phyloP scores from a whole-genome alignment of 805 yeast species.

The Komagataella phaffii region DNA sequence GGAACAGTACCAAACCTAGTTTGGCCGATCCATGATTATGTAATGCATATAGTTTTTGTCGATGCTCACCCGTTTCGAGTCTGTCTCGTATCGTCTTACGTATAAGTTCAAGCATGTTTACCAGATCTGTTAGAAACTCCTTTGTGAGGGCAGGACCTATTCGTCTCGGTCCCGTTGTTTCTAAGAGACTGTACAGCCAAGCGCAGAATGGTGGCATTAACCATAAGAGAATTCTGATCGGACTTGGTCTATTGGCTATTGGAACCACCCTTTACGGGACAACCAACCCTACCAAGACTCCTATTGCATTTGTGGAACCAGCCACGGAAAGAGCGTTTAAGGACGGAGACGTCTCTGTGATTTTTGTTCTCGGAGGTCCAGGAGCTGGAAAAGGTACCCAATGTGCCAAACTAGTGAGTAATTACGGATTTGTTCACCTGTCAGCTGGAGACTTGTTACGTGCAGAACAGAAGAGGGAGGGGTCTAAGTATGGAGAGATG shows the following conservation, averaged over 20 bases:
- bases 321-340: conserved; percentile 31
- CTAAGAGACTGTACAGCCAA: neutral
- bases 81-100: neutral
- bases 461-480: conserved; percentile 78
- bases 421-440: conserved; percentile 73
- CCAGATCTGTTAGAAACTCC: neutral
- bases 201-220: neutral
- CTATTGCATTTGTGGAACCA: conserved; percentile 20
- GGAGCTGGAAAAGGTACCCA: conserved; percentile 98
- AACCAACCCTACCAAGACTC: conserved; percentile 15
- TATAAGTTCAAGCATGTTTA: neutral
- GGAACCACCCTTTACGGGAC: conserved; percentile 20
- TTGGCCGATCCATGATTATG: neutral
- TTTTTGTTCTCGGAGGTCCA: conserved; percentile 93
- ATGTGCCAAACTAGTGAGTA: conserved; percentile 71
- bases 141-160: neutral
- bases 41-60: neutral
- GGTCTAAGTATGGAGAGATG: conserved; percentile 74
- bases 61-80: neutral
- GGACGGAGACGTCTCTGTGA: conserved; percentile 57
- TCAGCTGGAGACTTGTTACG: conserved; percentile 95
- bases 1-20: conserved; percentile 2
- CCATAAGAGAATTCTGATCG: conserved; percentile 4
- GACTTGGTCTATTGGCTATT: conserved; percentile 15
- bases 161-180: neutral